A percentile compares a stretch with the other conserved stretches of the same genome.
Evolutionary conservation across 2,329 filamentous ascomycete species (phyloP).

Genomic region (Cladosporium oxysporum): DNA sequence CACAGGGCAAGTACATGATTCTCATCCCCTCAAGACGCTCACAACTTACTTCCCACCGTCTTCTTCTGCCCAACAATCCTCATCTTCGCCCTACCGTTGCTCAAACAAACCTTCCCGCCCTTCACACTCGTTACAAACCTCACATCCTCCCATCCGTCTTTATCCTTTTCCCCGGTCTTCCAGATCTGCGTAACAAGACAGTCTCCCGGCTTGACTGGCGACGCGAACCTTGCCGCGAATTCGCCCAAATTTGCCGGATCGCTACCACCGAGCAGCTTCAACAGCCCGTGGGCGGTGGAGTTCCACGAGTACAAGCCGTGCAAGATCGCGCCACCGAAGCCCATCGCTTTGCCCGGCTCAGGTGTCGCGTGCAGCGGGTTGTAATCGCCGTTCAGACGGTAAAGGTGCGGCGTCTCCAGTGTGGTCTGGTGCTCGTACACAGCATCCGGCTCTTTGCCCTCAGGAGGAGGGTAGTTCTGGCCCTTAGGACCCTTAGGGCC

Average conservation of each 20-base stretch:
- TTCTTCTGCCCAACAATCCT: slow-evolving; percentile 52
- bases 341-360: slow-evolving; percentile 83
- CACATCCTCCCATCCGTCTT: slow-evolving; percentile 74
- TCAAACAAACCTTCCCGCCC: slow-evolving; percentile 80
- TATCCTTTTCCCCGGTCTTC: slow-evolving; percentile 68
- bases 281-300: slow-evolving; percentile 68
- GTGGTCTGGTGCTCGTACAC: slow-evolving; percentile 71
- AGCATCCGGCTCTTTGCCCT: slow-evolving; percentile 69
- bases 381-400: slow-evolving; percentile 88
- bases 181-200: slow-evolving; percentile 81
- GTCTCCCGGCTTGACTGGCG: slow-evolving; percentile 79
- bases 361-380: slow-evolving; percentile 89
- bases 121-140: slow-evolving; percentile 77
- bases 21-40: not conserved
- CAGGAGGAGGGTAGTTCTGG: slow-evolving; percentile 74
- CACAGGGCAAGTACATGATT: not conserved
- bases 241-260: slow-evolving; percentile 81
- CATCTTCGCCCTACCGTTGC: slow-evolving; percentile 80
- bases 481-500: slow-evolving; percentile 84
- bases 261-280: slow-evolving; percentile 72
- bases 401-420: slow-evolving; percentile 71
- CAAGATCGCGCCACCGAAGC: slow-evolving; percentile 85
- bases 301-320: slow-evolving; percentile 92
- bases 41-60: slow-evolving; percentile 29
- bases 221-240: slow-evolving; percentile 86